Evolutionary conservation across 768 basidiomycete genomes (phyloP).

Genomic region (Hypholoma fasciculare): DNA sequence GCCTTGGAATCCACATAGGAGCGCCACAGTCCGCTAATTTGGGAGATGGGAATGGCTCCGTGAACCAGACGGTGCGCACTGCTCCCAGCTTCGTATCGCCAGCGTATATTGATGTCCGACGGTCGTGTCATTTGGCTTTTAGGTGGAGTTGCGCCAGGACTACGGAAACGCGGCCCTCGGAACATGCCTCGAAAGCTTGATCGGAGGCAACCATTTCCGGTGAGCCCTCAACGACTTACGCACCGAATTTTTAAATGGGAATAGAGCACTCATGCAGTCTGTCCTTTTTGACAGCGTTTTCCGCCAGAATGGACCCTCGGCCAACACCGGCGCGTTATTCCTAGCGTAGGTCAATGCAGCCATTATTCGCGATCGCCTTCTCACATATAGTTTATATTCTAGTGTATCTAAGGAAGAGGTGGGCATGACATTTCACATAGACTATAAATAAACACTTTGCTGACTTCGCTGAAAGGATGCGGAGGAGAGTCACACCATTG

Average conservation of each 20-base stretch:
- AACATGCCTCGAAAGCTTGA: constrained; percentile 75
- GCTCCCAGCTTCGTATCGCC: too few relatives aligned
- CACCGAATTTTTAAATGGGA: not conserved
- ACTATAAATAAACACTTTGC: not conserved
- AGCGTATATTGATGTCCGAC: not conserved
- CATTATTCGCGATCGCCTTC: not conserved
- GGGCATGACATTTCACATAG: not conserved
- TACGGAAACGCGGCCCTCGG: constrained; percentile 64
- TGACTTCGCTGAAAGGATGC: constrained; percentile 18
- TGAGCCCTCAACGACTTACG: constrained; percentile 32
- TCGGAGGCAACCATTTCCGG: constrained; percentile 82
- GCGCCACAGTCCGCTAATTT: constrained; percentile 69
- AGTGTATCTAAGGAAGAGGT: constrained; percentile 40
- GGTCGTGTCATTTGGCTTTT: not conserved
- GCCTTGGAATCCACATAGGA: constrained; percentile 72
- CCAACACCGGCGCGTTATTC: constrained; percentile 54
- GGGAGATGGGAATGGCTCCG: constrained; percentile 75
- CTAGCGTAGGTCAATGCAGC: constrained; percentile 28
- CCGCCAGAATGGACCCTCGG: constrained; percentile 55
- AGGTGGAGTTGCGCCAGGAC: constrained; percentile 74
- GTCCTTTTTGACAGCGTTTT: constrained; percentile 39
- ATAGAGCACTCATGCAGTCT: not conserved
- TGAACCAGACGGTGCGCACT: constrained; percentile 48
- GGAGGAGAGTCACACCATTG: constrained; percentile 29
- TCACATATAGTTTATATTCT: not conserved